Percentiles rank a stretch among this genome's conserved stretches.
phyloP scores from a whole-genome alignment of 176 grass and related monocot species.

The Paspalum notatum region DNA sequence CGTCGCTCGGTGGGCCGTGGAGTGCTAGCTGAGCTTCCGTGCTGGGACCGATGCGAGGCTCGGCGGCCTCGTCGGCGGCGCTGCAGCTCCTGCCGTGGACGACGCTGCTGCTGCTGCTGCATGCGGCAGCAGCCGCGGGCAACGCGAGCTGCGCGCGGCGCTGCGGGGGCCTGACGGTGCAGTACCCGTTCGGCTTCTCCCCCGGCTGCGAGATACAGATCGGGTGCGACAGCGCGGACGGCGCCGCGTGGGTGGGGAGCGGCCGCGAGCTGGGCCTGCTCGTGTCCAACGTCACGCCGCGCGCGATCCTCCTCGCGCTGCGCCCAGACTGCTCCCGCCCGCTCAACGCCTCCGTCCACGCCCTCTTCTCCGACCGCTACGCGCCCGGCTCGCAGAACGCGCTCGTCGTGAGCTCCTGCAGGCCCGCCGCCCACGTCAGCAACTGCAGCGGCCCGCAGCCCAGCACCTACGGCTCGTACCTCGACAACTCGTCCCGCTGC shows the following conservation, averaged over 20 bases:
- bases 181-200: slow-evolving; percentile 66
- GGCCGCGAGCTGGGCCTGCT: slow-evolving; percentile 3
- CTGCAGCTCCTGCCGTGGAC: slow-evolving; percentile 14
- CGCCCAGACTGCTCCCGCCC: slow-evolving; percentile 10
- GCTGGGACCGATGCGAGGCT: background rate
- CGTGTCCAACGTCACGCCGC: slow-evolving; percentile 49
- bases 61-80: slow-evolving; percentile 22
- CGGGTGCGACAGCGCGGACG: slow-evolving; percentile 18
- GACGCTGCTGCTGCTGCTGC: background rate
- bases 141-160: slow-evolving; percentile 36
- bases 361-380: slow-evolving; percentile 30
- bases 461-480: background rate
- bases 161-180: slow-evolving; percentile 28
- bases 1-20: background rate
- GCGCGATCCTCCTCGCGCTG: slow-evolving; percentile 34
- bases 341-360: background rate
- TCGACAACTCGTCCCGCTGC: background rate
- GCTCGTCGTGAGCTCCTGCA: slow-evolving; percentile 34
- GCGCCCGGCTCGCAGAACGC: slow-evolving; percentile 7
- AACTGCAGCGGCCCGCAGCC: slow-evolving; percentile 44
- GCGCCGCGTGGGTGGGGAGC: slow-evolving; percentile 8
- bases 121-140: slow-evolving; percentile 38
- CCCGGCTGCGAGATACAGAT: slow-evolving; percentile 35
- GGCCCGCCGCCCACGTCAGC: background rate
- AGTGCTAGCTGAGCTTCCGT: slow-evolving; percentile 32